phyloP scores from a whole-genome alignment of 2,329 filamentous ascomycete species.

The Diaporthe sp. region DNA sequence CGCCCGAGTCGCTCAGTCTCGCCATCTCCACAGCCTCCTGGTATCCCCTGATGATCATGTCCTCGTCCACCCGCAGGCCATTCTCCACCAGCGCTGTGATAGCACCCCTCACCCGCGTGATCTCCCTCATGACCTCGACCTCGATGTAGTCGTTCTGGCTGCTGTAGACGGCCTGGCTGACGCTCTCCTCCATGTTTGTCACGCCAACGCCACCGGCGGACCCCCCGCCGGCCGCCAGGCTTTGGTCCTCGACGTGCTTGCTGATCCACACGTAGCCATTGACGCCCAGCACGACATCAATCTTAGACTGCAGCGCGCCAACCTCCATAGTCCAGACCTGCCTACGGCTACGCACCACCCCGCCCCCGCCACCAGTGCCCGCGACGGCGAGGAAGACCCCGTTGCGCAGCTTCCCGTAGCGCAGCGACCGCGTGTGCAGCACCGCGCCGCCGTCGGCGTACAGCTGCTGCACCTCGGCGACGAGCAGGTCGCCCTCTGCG shows the following conservation, averaged over 20 bases:
- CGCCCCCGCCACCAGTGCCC: slow-evolving; percentile 86
- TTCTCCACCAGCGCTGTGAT: slow-evolving; percentile 87
- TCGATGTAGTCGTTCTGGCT: slow-evolving; percentile 93
- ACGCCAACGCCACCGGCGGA: slow-evolving; percentile 74
- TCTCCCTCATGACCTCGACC: slow-evolving; percentile 85
- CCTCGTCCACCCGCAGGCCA: slow-evolving; percentile 89
- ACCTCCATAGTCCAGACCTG: slow-evolving; percentile 88
- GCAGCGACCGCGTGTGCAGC: slow-evolving; percentile 89
- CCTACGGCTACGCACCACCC: slow-evolving; percentile 85
- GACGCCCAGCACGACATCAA: slow-evolving; percentile 92
- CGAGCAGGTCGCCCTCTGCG: slow-evolving; percentile 91
- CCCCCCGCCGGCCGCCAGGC: slow-evolving; percentile 59
- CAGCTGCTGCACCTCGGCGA: slow-evolving; percentile 94
- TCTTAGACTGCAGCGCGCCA: slow-evolving; percentile 65
- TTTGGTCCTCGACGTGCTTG: slow-evolving; percentile 80
- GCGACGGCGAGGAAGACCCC: slow-evolving; percentile 88
- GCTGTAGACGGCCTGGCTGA: slow-evolving; percentile 89
- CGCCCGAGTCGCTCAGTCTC: slow-evolving; percentile 67
- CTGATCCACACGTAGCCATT: slow-evolving; percentile 98
- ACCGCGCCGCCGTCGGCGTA: slow-evolving; percentile 88
- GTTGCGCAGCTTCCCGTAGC: slow-evolving; percentile 96
- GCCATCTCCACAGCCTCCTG: slow-evolving; percentile 84
- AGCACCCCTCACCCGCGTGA: slow-evolving; percentile 85
- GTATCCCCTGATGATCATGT: slow-evolving; percentile 87
- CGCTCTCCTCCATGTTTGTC: slow-evolving; percentile 88